These are phyloP conservation scores for Schoenoplectus triqueter DNA, from an alignment of 202 grass and related monocot species.

Conservation along the genomic window DNA sequence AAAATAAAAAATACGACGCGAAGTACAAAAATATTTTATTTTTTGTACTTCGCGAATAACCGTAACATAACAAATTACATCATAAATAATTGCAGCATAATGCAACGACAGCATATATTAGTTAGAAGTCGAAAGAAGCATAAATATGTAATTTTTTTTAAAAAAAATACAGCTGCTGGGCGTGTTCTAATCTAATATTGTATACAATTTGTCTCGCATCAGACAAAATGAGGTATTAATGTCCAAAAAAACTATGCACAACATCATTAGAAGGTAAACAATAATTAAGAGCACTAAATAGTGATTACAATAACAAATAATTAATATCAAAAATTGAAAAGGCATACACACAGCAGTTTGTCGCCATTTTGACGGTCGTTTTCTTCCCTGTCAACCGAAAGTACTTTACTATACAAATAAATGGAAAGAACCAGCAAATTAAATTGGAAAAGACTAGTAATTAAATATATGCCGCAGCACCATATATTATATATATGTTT, in stretches of 20 bases:
- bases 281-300: neutral
- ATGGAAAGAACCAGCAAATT: neutral
- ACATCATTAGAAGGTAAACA: neutral
- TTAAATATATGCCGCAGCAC: no score
- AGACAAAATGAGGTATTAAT: neutral
- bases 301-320: neutral
- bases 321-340: constrained; percentile 8
- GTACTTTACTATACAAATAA: constrained; percentile 14
- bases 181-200: neutral
- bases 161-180: no score
- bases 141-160: no score
- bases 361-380: neutral
- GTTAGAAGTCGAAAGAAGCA: no score
- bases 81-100: neutral
- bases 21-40: neutral
- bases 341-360: neutral
- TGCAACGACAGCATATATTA: neutral
- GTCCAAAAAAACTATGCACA: neutral
- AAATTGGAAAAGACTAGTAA: neutral
- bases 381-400: neutral
- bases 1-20: neutral
- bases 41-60: no score
- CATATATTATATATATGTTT: no score
- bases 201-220: neutral
- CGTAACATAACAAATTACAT: neutral